Evolutionary conservation across 805 yeast species (phyloP), one percentile per base, ranked within the genome.

Genomic region (Clavispora santaluciae): DNA sequence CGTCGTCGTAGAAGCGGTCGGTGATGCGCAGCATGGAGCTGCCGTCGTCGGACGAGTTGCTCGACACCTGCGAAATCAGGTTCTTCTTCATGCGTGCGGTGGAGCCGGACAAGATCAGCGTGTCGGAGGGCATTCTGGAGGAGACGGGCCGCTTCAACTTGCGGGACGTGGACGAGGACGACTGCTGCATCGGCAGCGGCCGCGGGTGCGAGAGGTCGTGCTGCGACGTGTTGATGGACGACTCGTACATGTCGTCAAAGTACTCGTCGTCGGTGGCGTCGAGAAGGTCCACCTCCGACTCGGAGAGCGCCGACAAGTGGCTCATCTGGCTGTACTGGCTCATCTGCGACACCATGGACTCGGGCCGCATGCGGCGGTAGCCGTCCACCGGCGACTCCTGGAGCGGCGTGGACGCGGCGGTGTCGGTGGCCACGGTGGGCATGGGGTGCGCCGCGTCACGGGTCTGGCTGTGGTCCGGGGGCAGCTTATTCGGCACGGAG

Each of bases 221-320:
- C 29, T 52, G 66, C 2, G 71, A 60, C 6, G 53, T 61, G 40
- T 64, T 67, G 30, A 67, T 46, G 12, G 70, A 63, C 5, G 68
- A 60, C 40, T 68, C 73, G 46, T 67, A 67, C 22, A 56, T 53
- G 34, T 64, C 68, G 28, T 63, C 68, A 35, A 49, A 49, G 35
- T 56, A 60, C 42, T 57, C 61, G 26, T 64, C 64, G 9, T 66
- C 73, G 2, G 72, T 61, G 34, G 63, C 73, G 31, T 63, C 70
- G 42, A 66, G 45, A 36, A 60, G 56, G 24, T 68, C 73, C 30
- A 66, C 48, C 39, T 69, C 75, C 4, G 68, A 63, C 40, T 66
- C 75, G 3, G 73, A 66, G 52, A 67, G 64, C 13, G 70, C 61
- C 7, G 70, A 68, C 44, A 67, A 50, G 42, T 70, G 74, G 52